Evolutionary conservation across 352 stramenopile species (phyloP).

Genomic region (Pythium sp.): DNA sequence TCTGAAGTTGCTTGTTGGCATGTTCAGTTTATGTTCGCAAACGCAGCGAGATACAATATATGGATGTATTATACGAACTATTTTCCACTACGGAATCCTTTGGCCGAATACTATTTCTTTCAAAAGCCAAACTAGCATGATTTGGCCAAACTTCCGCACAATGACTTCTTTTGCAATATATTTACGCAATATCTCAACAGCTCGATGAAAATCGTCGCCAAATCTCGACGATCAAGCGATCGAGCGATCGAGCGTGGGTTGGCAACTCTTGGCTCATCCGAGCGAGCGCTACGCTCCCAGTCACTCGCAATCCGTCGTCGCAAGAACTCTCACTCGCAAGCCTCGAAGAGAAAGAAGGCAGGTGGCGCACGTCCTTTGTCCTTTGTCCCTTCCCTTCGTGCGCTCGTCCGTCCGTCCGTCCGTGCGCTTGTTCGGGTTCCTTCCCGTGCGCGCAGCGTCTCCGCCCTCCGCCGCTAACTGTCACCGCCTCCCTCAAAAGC

Average conservation of each 20-base stretch:
- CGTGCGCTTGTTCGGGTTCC: not conserved
- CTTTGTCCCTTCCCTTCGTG: slow-evolving; percentile 1
- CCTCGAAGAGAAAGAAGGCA: not conserved
- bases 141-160: not conserved
- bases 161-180: not conserved
- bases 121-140: no score
- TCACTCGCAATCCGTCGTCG: not conserved
- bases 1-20: not conserved
- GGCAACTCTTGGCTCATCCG: not conserved
- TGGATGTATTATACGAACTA: not conserved
- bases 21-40: not conserved
- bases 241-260: not conserved
- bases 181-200: not conserved
- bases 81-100: not conserved
- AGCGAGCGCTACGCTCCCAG: not conserved
- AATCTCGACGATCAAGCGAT: not conserved
- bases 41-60: not conserved
- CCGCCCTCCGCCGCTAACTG: not conserved
- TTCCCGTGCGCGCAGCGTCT: not conserved
- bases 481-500: not conserved
- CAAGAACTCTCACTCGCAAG: not conserved
- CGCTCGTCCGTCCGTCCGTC: not conserved
- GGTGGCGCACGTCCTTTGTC: no score
- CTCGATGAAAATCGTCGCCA: not conserved
- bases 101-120: not conserved